Conservation (phyloP, 2,329 filamentous ascomycete genomes). For the Hirsutella rhossiliensis region DNA sequence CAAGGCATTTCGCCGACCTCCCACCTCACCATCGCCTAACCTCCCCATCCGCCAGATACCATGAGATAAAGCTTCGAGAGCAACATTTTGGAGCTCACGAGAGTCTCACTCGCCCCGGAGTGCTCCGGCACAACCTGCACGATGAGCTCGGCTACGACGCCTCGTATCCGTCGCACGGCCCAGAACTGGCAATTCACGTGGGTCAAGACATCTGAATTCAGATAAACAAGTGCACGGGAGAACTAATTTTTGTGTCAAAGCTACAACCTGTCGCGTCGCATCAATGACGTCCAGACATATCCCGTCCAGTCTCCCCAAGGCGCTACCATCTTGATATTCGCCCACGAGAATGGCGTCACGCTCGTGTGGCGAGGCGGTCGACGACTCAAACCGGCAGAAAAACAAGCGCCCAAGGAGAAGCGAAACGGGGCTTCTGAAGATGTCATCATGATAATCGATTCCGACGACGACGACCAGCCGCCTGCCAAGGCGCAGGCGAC, state of each 20-base stretch:
- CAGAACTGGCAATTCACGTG: conserved; percentile 38
- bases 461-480: conserved; percentile 46
- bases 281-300: conserved; percentile 49
- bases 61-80: not conserved
- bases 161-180: conserved; percentile 32
- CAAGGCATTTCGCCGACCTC: too few species aligned
- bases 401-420: conserved; percentile 26
- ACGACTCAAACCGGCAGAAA: conserved; percentile 37
- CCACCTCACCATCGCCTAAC: too few species aligned
- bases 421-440: conserved; percentile 40
- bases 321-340: conserved; percentile 50
- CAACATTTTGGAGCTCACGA: not conserved
- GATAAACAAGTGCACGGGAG: not conserved
- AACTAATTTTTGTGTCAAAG: conserved; percentile 21
- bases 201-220: conserved; percentile 5
- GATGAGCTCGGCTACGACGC: conserved; percentile 21
- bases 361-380: conserved; percentile 51
- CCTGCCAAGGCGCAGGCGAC: conserved; percentile 18
- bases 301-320: conserved; percentile 51
- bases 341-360: conserved; percentile 50
- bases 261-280: conserved; percentile 45
- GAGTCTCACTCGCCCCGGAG: conserved; percentile 1
- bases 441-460: conserved; percentile 50
- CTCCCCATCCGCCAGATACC: not conserved
- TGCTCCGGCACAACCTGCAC: conserved; percentile 4